These are phyloP conservation scores for Soucietia sequanensis DNA, from an alignment of 805 yeast species.

Conservation along the genomic window DNA sequence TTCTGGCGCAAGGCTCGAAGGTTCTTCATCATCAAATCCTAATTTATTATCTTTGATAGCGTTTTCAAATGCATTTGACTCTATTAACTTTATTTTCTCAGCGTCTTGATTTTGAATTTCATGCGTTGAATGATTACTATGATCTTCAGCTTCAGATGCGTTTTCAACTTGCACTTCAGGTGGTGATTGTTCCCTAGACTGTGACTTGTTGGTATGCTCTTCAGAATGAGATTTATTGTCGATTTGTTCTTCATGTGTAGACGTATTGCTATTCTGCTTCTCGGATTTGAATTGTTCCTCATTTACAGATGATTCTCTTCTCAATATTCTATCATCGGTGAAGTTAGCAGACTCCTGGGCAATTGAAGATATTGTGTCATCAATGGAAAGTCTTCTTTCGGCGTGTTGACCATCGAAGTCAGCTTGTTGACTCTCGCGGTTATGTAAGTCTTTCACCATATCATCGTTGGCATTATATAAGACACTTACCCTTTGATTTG, in stretches of 20 bases:
- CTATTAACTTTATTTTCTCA: background rate
- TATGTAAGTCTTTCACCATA: background rate
- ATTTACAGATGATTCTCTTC: background rate
- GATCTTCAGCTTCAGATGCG: background rate
- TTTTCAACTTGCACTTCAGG: background rate
- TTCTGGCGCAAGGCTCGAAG: background rate
- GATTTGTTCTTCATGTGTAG: too few relatives aligned
- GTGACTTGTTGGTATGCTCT: too few relatives aligned
- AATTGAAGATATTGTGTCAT: constrained; percentile 9
- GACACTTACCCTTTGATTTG: constrained; percentile 2
- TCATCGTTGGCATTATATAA: constrained; percentile 2
- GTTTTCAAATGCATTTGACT: constrained; percentile 4
- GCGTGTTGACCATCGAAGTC: background rate
- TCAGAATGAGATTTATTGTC: too few relatives aligned
- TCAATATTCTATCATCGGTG: constrained; percentile 8
- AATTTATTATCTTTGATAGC: constrained; percentile 5
- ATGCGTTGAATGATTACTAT: constrained; percentile 1
- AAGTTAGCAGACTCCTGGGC: constrained; percentile 8
- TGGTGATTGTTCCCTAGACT: too few relatives aligned
- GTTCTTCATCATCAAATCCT: constrained; percentile 1
- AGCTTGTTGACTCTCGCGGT: background rate
- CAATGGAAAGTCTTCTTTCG: constrained; percentile 6
- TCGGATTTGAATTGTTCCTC: too few relatives aligned
- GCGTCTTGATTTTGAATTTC: background rate
- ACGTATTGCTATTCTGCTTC: too few relatives aligned